Conservation (phyloP, 345 rosid genomes). For the Heritiera fomes region DNA sequence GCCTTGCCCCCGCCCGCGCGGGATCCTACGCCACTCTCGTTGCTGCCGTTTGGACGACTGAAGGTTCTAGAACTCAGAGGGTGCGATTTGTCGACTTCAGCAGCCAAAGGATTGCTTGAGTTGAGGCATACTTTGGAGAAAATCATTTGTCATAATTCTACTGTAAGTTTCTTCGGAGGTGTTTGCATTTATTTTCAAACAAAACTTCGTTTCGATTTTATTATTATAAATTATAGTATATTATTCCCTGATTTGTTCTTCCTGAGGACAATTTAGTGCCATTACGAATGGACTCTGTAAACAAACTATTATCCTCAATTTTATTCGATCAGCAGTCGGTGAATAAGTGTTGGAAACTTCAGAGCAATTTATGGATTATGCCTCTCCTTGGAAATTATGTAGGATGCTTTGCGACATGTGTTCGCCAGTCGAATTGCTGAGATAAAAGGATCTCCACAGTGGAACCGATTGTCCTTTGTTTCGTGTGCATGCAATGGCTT, state of each 20-base stretch:
- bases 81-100: slow-evolving; percentile 89
- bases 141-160: slow-evolving; percentile 89
- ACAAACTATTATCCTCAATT: slow-evolving; percentile 1
- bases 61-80: slow-evolving; percentile 86
- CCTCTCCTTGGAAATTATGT: slow-evolving; percentile 18
- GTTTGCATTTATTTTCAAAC: not conserved
- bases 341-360: slow-evolving; percentile 9
- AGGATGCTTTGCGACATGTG: slow-evolving; percentile 94
- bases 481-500: slow-evolving; percentile 84
- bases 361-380: slow-evolving; percentile 19
- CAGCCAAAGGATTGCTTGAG: slow-evolving; percentile 90
- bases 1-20: slow-evolving; percentile 69
- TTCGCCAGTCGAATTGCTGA: slow-evolving; percentile 94
- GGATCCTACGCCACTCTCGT: slow-evolving; percentile 89
- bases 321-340: not conserved
- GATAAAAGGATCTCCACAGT: slow-evolving; percentile 78
- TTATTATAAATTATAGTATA: not conserved
- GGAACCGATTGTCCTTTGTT: slow-evolving; percentile 85
- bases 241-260: not conserved
- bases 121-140: slow-evolving; percentile 87
- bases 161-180: slow-evolving; percentile 52
- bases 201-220: not conserved
- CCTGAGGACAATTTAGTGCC: not conserved
- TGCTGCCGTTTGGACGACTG: slow-evolving; percentile 76
- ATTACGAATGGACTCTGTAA: not conserved